Percentiles rank a stretch among this genome's conserved stretches.
Conservation (phyloP, 169 alveolate genomes). For the Cryptosporidium andersoni region DNA sequence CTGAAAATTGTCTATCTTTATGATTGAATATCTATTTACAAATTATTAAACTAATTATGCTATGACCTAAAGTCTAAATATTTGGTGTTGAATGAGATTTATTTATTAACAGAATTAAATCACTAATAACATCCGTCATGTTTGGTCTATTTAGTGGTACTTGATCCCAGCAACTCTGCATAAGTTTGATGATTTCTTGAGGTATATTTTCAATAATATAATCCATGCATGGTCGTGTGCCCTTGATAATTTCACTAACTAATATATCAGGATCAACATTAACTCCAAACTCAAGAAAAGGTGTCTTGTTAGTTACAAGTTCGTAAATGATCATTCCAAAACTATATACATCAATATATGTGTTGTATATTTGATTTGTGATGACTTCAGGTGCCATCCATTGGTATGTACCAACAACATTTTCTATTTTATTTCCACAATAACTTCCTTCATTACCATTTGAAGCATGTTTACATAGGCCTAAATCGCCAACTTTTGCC, state of each 20-base stretch:
- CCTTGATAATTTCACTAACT: conserved; percentile 55
- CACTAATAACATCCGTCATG: conserved; percentile 50
- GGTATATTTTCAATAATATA: conserved; percentile 52
- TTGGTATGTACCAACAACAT: conserved; percentile 82
- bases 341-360: conserved; percentile 80
- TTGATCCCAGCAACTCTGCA: conserved; percentile 73
- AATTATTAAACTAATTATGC: neutral
- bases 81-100: neutral
- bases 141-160: conserved; percentile 66
- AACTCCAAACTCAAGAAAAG: conserved; percentile 75
- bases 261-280: conserved; percentile 72
- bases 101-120: conserved; percentile 12
- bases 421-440: neutral
- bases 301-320: conserved; percentile 77
- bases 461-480: conserved; percentile 22
- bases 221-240: conserved; percentile 51
- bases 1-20: neutral
- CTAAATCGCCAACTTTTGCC: conserved; percentile 67
- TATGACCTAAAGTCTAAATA: neutral
- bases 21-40: neutral
- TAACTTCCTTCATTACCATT: conserved; percentile 4
- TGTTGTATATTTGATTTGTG: conserved; percentile 76
- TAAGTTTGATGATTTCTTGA: conserved; percentile 39
- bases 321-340: conserved; percentile 83
- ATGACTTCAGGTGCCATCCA: conserved; percentile 89